Base-by-base conservation (phyloP, 2,329 filamentous ascomycete species). In the Xylogone sp. region DNA sequence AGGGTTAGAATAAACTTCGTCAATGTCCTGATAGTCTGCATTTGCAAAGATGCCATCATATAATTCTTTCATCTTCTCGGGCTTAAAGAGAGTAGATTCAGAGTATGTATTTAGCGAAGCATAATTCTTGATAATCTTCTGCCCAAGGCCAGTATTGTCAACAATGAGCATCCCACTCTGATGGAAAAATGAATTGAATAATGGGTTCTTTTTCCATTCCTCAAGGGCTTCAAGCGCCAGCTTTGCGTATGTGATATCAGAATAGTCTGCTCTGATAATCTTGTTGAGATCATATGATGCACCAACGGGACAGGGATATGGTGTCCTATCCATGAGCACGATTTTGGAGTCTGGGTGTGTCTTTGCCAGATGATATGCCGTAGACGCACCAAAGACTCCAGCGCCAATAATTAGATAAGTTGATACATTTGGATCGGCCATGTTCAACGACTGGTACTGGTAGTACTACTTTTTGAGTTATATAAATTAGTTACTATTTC, bases 251-350 rank as follows among this genome's bases (percentile, higher is more conserved):
- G 81, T 69, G 1, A 73, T 65, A 55, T 76, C 74, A 45, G 74
- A 71, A 65, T 83, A 83, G 58, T 83, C 80, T 16, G 78, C 77
- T 52, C 80, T 76, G 9, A 83, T 71, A 45, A 83, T 76, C 56
- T 83, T 83, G 65, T 81, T 83, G 68, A 78, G 75, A 64, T 83
- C 80, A 60, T 81, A 80, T 0, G 79, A 82, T 2, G 80, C 79
- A 8, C 75, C 78, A 42, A 63, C 52, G 1, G 62, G 59, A n/a
- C 67, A 69, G 2, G 75, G 73, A 10, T 61, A 59, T 2, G 65
- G 56, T 8, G 64, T 62, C 13, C 71, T 69, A 59, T 80, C 75
- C 21, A 79, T 59, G 5, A 79, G 61, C 1, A 66, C 71, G 48
- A 79, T 69, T 9, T 59, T 61, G 3, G 67, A 69, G 18, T 70